phyloP scores from a whole-genome alignment of 2,329 filamentous ascomycete genomes.

The Geosmithia flava region DNA sequence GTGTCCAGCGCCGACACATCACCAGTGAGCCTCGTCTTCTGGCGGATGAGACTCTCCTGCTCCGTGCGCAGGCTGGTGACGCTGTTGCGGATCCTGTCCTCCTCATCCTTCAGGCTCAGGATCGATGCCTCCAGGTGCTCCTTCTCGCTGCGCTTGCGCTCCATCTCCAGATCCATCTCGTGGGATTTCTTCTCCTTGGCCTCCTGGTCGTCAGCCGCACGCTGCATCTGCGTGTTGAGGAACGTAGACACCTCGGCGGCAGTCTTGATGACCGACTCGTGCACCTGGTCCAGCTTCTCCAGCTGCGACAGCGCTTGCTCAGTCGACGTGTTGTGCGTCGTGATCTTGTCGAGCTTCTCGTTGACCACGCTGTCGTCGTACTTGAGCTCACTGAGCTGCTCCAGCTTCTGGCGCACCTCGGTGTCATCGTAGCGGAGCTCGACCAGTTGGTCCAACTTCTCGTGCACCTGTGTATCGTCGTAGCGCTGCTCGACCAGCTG shows the following conservation, averaged over 20 bases:
- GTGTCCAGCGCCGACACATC: constrained; percentile 89
- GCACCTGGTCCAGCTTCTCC: constrained; percentile 76
- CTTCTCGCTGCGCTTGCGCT: constrained; percentile 58
- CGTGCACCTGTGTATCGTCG: constrained; percentile 14
- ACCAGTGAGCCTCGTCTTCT: constrained; percentile 69
- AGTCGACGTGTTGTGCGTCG: constrained; percentile 53
- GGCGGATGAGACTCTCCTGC: constrained; percentile 61
- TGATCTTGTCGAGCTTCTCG: constrained; percentile 30
- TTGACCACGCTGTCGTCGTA: constrained; percentile 38
- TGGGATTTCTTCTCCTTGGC: constrained; percentile 68
- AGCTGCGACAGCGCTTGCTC: constrained; percentile 63
- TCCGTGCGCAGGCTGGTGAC: constrained; percentile 51
- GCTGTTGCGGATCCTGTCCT: constrained; percentile 37
- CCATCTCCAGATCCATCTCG: constrained; percentile 68
- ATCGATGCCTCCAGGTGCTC: constrained; percentile 49
- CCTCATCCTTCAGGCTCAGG: constrained; percentile 34
- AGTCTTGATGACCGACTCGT: constrained; percentile 73
- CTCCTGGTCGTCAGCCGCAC: constrained; percentile 66
- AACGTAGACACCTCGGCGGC: constrained; percentile 78
- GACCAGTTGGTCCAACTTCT: constrained; percentile 15
- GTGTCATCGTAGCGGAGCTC: constrained; percentile 26
- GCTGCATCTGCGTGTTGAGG: constrained; percentile 61
- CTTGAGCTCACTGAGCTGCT: constrained; percentile 28
- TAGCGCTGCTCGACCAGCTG: constrained; percentile 20
- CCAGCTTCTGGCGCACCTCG: constrained; percentile 15